Conservation (phyloP, 192 early-diverging fungal genomes). For the Coemansia sp. region DNA sequence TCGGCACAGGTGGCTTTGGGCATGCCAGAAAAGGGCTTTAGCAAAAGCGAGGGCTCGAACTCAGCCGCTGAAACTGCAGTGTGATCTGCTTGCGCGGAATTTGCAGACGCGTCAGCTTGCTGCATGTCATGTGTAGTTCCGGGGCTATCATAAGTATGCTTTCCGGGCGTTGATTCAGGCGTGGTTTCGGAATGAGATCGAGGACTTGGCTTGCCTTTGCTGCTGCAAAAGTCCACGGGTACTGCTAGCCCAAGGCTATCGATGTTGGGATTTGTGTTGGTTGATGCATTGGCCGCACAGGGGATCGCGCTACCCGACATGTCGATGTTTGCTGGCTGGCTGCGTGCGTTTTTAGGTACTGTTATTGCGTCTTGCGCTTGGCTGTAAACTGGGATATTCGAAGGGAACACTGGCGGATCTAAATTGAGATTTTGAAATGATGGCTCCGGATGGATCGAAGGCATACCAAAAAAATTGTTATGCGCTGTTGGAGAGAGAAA, state of each 20-base stretch:
- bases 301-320: conserved; percentile 7
- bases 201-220: no score
- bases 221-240: no score
- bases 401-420: no score
- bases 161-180: no score
- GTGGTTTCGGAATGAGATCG: no score
- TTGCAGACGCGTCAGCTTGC: not conserved
- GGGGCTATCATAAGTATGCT: no score
- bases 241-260: no score
- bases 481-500: no score
- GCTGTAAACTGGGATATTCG: not conserved
- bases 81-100: not conserved
- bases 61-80: not conserved
- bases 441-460: no score
- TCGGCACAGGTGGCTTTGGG: conserved; percentile 4
- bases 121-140: no score
- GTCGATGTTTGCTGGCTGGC: not conserved
- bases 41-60: conserved; percentile 32
- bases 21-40: conserved; percentile 29
- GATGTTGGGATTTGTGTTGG: not conserved
- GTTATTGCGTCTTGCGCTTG: not conserved
- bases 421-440: no score
- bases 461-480: no score
- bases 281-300: not conserved
- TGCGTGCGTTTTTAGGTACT: not conserved